Percentiles rank a stretch among this genome's conserved stretches.
Conservation (phyloP, 2,329 filamentous ascomycete genomes). For the Cadophora luteo-olivacea region DNA sequence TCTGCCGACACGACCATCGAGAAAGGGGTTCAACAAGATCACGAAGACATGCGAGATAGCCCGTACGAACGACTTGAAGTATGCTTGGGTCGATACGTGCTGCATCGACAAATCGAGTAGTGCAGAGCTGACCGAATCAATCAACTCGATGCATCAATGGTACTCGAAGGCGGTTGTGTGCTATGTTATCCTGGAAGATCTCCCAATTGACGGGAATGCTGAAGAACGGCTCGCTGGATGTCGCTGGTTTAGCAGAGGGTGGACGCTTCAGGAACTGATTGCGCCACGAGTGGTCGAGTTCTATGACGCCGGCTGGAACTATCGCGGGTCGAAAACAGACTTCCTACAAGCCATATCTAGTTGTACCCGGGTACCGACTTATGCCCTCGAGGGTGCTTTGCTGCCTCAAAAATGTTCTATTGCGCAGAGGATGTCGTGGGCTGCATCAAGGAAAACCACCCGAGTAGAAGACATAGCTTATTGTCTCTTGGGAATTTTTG, state of each 20-base stretch:
- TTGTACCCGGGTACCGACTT: too few relatives aligned
- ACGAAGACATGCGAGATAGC: background rate
- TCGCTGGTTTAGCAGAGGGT: background rate
- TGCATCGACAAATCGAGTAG: conserved; percentile 2
- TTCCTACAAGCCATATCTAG: background rate
- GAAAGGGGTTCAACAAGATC: background rate
- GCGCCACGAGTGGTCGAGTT: background rate
- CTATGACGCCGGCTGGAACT: background rate
- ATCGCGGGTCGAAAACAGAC: background rate
- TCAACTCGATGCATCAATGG: background rate
- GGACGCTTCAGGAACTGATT: background rate
- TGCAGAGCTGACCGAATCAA: background rate
- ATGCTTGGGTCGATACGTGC: background rate
- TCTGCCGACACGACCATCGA: background rate
- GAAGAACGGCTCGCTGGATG: background rate
- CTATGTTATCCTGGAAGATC: background rate
- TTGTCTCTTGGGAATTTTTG: background rate
- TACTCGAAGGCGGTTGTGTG: background rate
- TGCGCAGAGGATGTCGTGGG: background rate
- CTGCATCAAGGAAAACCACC: background rate
- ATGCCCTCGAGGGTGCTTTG: background rate
- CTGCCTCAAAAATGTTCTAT: too few relatives aligned
- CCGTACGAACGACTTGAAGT: background rate
- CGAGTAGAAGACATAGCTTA: background rate
- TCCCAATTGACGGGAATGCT: background rate